phyloP scores from a whole-genome alignment of 2,329 filamentous ascomycete species.

The Hymenoscyphus linearis region DNA sequence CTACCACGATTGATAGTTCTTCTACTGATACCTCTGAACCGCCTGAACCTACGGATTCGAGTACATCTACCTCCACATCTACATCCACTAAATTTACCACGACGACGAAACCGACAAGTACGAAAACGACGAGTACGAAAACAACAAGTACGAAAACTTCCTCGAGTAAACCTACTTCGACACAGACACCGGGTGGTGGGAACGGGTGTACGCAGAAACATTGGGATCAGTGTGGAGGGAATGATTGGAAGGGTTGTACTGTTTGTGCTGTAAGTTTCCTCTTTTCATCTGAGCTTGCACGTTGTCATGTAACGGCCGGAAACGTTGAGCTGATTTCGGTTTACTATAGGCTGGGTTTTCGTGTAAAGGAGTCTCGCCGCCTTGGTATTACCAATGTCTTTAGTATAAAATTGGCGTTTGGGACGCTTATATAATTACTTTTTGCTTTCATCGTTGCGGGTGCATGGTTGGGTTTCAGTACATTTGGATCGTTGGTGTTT shows the following conservation, averaged over 20 bases:
- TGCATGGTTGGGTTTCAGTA: not conserved
- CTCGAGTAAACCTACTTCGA: not conserved
- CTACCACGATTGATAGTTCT: not conserved
- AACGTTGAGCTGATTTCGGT: not conserved
- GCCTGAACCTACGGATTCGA: not conserved
- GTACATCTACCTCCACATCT: not conserved
- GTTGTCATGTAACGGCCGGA: too few relatives aligned
- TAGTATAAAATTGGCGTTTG: not conserved
- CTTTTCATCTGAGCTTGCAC: too few relatives aligned
- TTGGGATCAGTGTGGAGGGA: conserved; percentile 20
- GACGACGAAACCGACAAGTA: not conserved
- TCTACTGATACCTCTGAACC: not conserved
- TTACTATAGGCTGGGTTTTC: conserved; percentile 7
- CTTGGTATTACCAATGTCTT: conserved; percentile 20
- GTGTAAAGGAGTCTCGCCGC: conserved; percentile 14
- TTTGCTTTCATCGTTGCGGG: not conserved
- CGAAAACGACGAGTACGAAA: not conserved
- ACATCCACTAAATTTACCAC: not conserved
- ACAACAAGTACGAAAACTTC: not conserved
- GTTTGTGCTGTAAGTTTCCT: conserved; percentile 12
- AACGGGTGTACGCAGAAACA: conserved; percentile 13
- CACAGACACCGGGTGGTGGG: not conserved
- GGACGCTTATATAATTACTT: not conserved
- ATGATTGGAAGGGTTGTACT: conserved; percentile 20
- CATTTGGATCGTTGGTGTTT: not conserved